Conservation (phyloP, 2,329 filamentous ascomycete species). For the Xylaria sp. region DNA sequence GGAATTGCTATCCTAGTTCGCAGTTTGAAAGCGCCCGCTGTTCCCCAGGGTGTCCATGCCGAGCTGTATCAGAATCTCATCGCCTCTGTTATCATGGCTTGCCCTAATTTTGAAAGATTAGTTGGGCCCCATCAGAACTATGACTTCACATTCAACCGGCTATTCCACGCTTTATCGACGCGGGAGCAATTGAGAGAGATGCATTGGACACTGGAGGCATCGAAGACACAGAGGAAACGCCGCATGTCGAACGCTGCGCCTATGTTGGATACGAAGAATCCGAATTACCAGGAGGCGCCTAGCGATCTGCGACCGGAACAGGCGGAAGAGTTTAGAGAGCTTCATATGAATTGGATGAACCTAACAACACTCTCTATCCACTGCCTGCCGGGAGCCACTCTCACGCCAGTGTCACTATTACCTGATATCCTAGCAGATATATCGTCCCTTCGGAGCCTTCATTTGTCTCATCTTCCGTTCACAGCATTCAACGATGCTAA, state of each 20-base stretch:
- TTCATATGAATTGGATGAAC: conserved; percentile 66
- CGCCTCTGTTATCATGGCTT: conserved; percentile 71
- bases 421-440: conserved; percentile 62
- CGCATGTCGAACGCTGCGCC: conserved; percentile 46
- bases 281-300: conserved; percentile 48
- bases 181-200: conserved; percentile 66
- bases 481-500: conserved; percentile 68
- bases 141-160: conserved; percentile 65
- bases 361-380: conserved; percentile 69
- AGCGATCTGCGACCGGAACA: conserved; percentile 57
- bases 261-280: conserved; percentile 42
- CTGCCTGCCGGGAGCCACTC: conserved; percentile 65
- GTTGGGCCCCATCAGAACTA: conserved; percentile 65
- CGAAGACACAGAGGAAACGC: conserved; percentile 52
- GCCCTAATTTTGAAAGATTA: conserved; percentile 71
- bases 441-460: conserved; percentile 67
- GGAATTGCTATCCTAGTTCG: conserved; percentile 66
- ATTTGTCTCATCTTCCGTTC: conserved; percentile 67
- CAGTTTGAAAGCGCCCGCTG: conserved; percentile 66
- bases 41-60: conserved; percentile 54
- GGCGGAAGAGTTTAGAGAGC: conserved; percentile 59
- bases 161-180: conserved; percentile 70
- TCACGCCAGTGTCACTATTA: conserved; percentile 65
- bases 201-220: conserved; percentile 66
- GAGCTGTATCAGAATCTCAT: conserved; percentile 68